Evolutionary conservation across 73 alveolate species (phyloP).

Genomic region (Blepharisma japonicum): DNA sequence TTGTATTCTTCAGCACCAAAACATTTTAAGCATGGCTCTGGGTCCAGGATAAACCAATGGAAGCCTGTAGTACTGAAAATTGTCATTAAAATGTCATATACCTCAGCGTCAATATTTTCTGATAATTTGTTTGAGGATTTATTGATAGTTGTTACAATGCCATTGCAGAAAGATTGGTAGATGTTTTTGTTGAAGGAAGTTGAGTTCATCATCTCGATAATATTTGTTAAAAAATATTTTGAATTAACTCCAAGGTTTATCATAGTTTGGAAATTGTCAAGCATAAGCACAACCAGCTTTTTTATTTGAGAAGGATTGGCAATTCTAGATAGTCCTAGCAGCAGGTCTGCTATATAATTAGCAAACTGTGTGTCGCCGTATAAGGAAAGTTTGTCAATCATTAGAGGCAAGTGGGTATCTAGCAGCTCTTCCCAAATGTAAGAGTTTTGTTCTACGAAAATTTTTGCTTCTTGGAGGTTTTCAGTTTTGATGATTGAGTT

Average conservation of each 20-base stretch:
- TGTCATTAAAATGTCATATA: constrained; percentile 15
- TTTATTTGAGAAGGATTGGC: neutral
- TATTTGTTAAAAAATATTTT: neutral
- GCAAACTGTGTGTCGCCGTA: neutral
- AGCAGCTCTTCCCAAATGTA: constrained; percentile 6
- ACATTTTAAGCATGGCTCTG: constrained; percentile 52
- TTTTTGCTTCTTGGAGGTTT: neutral
- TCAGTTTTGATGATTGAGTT: neutral
- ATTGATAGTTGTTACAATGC: neutral
- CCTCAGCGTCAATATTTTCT: neutral
- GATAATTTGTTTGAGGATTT: constrained; percentile 11
- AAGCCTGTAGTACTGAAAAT: neutral
- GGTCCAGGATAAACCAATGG: constrained; percentile 40
- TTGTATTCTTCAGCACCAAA: constrained; percentile 33
- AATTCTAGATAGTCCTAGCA: neutral
- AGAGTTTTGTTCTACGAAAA: neutral
- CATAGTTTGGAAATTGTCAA: neutral
- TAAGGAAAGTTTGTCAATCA: neutral
- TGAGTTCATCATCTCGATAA: neutral
- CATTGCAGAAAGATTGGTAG: neutral
- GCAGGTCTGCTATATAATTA: neutral
- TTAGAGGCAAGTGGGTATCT: constrained; percentile 1
- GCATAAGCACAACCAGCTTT: neutral
- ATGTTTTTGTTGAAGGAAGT: neutral
- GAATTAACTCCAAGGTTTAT: constrained; percentile 12